phyloP scores from a whole-genome alignment of 352 stramenopile species.

The Globisporangium irregulare region DNA sequence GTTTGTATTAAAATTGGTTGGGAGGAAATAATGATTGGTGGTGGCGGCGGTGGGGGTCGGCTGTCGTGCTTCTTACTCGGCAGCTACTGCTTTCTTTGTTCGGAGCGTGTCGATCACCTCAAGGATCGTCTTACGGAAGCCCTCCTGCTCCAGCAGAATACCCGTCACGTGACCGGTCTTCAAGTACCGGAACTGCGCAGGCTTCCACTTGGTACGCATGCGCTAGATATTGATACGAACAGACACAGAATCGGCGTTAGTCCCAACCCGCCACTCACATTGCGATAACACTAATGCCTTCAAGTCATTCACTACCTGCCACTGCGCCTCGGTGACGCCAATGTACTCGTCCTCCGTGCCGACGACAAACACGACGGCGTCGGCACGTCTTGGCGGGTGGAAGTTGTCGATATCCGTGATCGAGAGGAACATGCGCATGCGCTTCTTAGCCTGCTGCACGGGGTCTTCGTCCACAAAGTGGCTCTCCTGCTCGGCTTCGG shows the following conservation, averaged over 20 bases:
- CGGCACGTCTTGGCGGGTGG: slow-evolving; percentile 46
- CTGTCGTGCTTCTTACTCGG: background rate
- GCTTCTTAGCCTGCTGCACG: slow-evolving; percentile 71
- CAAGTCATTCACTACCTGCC: slow-evolving; percentile 28
- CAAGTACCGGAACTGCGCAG: slow-evolving; percentile 55
- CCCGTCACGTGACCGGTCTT: slow-evolving; percentile 78
- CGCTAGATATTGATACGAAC: slow-evolving; percentile 24
- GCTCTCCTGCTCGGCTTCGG: background rate
- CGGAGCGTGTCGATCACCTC: slow-evolving; percentile 47
- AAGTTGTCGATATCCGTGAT: slow-evolving; percentile 87
- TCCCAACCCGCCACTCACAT: background rate
- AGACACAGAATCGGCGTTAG: background rate
- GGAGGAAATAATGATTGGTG: background rate
- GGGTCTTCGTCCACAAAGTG: slow-evolving; percentile 40
- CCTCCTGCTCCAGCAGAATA: slow-evolving; percentile 68
- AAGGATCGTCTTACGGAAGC: slow-evolving; percentile 68
- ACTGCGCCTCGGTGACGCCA: slow-evolving; percentile 54
- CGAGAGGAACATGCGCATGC: slow-evolving; percentile 72
- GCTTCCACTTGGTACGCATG: slow-evolving; percentile 54
- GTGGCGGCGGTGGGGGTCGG: background rate
- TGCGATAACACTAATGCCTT: background rate
- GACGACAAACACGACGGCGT: slow-evolving; percentile 74
- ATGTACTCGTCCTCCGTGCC: slow-evolving; percentile 82
- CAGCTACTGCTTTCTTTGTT: background rate
- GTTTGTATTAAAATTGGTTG: slow-evolving; percentile 4